Percentiles rank a stretch among this genome's conserved stretches.
phyloP scores from a whole-genome alignment of 2,329 filamentous ascomycete species.

The Graphilbum fragrans region DNA sequence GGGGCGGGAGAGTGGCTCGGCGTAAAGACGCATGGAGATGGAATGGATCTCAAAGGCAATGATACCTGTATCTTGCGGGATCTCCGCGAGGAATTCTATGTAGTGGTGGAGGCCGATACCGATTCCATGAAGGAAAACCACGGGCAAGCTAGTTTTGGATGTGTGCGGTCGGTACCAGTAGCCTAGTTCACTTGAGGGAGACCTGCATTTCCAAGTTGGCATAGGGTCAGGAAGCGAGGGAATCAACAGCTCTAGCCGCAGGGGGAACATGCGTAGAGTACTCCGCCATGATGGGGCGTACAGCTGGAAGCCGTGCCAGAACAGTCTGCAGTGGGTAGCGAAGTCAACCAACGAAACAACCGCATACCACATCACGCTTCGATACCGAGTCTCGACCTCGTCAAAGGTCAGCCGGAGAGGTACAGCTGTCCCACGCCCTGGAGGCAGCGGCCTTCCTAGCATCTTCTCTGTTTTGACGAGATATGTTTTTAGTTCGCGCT shows the following conservation, averaged over 20 bases:
- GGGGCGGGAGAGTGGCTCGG: conserved; percentile 33
- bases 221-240: too few relatives aligned
- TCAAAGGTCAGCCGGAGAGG: conserved; percentile 56
- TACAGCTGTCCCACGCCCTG: conserved; percentile 42
- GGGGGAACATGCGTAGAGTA: conserved; percentile 40
- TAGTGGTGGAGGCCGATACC: conserved; percentile 57
- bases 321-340: conserved; percentile 30
- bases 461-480: conserved; percentile 22
- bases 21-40: conserved; percentile 50
- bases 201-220: conserved; percentile 15
- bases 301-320: conserved; percentile 37
- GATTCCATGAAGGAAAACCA: conserved; percentile 61
- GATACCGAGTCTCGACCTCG: conserved; percentile 44
- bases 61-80: conserved; percentile 44
- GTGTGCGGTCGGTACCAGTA: conserved; percentile 58
- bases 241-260: conserved; percentile 32
- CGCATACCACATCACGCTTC: conserved; percentile 52
- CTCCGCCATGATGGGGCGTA: conserved; percentile 29
- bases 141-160: conserved; percentile 30
- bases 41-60: conserved; percentile 55
- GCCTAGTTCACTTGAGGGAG: conserved; percentile 35
- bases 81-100: conserved; percentile 38
- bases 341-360: conserved; percentile 44
- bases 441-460: conserved; percentile 35
- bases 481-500: conserved; percentile 29